These are phyloP conservation scores for Cryphonectria japonica DNA, from an alignment of 2,329 filamentous ascomycete species.

Conservation along the genomic window DNA sequence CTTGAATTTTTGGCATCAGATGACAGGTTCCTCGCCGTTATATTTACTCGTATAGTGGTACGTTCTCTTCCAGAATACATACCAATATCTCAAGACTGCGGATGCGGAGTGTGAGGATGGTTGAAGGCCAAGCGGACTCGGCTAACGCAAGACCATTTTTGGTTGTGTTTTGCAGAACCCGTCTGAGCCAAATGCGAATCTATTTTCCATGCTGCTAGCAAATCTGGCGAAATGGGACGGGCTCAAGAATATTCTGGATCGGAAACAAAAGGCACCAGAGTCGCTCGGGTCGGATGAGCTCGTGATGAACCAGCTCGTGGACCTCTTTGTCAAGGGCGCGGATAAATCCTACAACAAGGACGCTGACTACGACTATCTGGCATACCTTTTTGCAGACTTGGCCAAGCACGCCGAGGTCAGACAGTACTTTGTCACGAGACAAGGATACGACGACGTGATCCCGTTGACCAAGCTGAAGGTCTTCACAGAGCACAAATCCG, in stretches of 20 bases:
- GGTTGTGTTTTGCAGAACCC: slow-evolving; percentile 45
- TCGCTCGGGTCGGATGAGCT: slow-evolving; percentile 72
- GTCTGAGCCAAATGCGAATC: slow-evolving; percentile 80
- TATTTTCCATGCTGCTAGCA: slow-evolving; percentile 88
- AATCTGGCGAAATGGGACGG: slow-evolving; percentile 84
- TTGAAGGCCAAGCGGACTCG: slow-evolving; percentile 9
- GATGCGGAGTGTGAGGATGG: slow-evolving; percentile 9
- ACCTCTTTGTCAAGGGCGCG: slow-evolving; percentile 93
- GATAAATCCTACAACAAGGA: slow-evolving; percentile 81
- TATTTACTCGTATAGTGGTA: slow-evolving; percentile 77
- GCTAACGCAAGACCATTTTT: slow-evolving; percentile 25
- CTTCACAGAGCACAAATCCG: slow-evolving; percentile 87
- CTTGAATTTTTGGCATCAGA: slow-evolving; percentile 75
- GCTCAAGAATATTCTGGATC: slow-evolving; percentile 68
- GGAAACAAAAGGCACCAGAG: slow-evolving; percentile 70
- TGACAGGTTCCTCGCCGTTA: slow-evolving; percentile 75
- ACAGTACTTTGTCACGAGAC: slow-evolving; percentile 72
- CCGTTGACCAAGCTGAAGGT: slow-evolving; percentile 91
- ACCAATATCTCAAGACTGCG: slow-evolving; percentile 16
- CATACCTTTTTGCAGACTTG: slow-evolving; percentile 92
- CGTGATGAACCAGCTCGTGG: slow-evolving; percentile 88
- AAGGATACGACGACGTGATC: slow-evolving; percentile 80
- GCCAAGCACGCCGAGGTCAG: slow-evolving; percentile 79
- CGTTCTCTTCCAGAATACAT: slow-evolving; percentile 39
- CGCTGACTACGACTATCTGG: slow-evolving; percentile 89